Evolutionary conservation across 2,329 filamentous ascomycete species (phyloP), one percentile per base, ranked within the genome.

Genomic region (Exophiala mesophila): DNA sequence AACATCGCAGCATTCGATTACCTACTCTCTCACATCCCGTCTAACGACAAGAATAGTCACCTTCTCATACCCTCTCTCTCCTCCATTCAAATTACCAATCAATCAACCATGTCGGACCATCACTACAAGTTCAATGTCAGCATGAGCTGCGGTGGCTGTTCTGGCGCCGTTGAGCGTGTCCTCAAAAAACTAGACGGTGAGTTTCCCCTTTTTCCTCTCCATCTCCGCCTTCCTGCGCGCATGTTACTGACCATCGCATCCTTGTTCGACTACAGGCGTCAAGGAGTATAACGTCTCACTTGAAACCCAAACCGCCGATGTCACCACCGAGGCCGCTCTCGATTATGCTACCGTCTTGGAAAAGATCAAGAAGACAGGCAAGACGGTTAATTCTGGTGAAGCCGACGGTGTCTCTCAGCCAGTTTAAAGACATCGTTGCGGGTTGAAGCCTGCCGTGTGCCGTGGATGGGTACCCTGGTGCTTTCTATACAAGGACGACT

Each of bases 131-230:
- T 97, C 76, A 82, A 89, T 68, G 80, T 97, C 66, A 76, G 73
- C 68, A 98, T 98, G 92, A 85, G 74, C 75, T 98, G 92, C 72
- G 80, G 86, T 63, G 92, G 92, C 65, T 98, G 92, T 82, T 96
- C 89, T 33, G 88, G 89, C 60, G 92, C 92, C 55, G 77, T 98
- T 32, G 85, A 94, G 69, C 79, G 88, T 39, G 88, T 96, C 33
- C 80, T 98, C 53, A 90, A 86, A 73, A 95, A 88, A 72, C 80
- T 94, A 2, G 84, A 94, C 15, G 88, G 89, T 94, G 63, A 53
- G 78, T 36, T 36, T 36, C 19, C 39, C 19, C 10, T 23, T 23
- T 30, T 36, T 26, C 31, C 33, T 23, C 34, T 46, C 19, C 31
- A 23, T 36, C 38, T n/a, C 31, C 17, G 24, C 29, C 38, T 34